phyloP scores from a whole-genome alignment of 139 green algal species.

The Nannochloris sp. region DNA sequence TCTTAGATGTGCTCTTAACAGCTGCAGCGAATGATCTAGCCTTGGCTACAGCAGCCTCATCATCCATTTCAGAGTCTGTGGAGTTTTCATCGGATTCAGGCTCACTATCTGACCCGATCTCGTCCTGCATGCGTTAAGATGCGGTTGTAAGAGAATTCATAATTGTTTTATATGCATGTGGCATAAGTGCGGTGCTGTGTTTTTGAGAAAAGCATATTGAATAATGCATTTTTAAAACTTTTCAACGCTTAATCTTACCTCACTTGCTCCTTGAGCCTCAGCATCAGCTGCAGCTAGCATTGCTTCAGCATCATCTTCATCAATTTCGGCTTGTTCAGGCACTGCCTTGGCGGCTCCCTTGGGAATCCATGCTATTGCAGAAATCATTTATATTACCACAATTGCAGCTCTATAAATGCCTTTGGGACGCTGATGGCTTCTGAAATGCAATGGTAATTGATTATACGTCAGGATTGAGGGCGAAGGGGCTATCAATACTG shows the following conservation, averaged over 20 bases:
- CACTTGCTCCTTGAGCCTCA: not conserved
- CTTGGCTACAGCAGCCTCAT: constrained; percentile 18
- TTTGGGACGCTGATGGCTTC: not conserved
- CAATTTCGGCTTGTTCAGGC: constrained; percentile 29
- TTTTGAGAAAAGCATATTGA: not conserved
- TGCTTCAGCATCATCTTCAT: constrained; percentile 49
- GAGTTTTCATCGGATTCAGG: not conserved
- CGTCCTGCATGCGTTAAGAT: not conserved
- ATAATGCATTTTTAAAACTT: constrained; percentile 2
- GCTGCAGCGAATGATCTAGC: constrained; percentile 17
- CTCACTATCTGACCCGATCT: not conserved
- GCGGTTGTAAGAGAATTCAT: not conserved
- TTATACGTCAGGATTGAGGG: not conserved
- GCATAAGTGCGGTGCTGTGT: not conserved
- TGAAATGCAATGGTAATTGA: not conserved
- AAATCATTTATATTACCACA: constrained; percentile 61
- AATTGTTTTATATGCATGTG: too few relatives aligned
- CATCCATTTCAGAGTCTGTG: constrained; percentile 19
- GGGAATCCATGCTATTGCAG: constrained; percentile 64
- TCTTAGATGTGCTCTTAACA: not conserved
- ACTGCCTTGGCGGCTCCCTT: constrained; percentile 55
- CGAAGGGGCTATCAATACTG: not conserved
- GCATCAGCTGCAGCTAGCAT: constrained; percentile 38
- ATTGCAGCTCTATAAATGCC: not conserved
- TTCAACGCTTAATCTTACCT: too few relatives aligned